These are phyloP conservation scores for Wickerhamiella alocasiicola DNA, from an alignment of 805 yeast species.

Conservation along the genomic window DNA sequence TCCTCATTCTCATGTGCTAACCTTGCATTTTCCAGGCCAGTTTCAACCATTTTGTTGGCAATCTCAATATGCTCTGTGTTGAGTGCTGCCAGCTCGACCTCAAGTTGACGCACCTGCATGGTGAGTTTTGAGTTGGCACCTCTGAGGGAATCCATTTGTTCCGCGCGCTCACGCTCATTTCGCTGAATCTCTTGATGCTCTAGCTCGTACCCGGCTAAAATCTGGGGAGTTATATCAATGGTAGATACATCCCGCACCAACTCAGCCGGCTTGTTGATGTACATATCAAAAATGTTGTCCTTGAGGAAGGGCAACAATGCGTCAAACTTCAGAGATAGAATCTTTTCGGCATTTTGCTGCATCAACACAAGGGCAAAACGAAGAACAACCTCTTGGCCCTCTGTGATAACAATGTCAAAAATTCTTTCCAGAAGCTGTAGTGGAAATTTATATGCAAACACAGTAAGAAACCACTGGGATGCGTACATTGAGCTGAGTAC, in stretches of 20 bases:
- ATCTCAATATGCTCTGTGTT: conserved; percentile 76
- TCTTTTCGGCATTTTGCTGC: conserved; percentile 47
- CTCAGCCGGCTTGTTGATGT: conserved; percentile 49
- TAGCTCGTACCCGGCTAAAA: conserved; percentile 52
- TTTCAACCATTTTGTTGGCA: conserved; percentile 76
- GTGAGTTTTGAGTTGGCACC: conserved; percentile 59
- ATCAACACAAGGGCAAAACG: conserved; percentile 76
- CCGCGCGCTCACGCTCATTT: conserved; percentile 50
- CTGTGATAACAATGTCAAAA: conserved; percentile 77
- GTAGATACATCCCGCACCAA: conserved; percentile 70
- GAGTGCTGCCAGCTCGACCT: conserved; percentile 51
- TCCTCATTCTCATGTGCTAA: conserved; percentile 63
- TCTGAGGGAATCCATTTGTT: conserved; percentile 46
- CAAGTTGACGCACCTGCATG: conserved; percentile 60
- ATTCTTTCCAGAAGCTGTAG: conserved; percentile 75
- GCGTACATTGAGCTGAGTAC: conserved; percentile 92
- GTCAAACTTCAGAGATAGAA: conserved; percentile 61
- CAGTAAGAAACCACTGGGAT: conserved; percentile 91
- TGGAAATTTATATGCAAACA: conserved; percentile 92
- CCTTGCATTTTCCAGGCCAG: conserved; percentile 63
- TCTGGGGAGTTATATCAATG: conserved; percentile 59
- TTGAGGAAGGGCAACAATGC: conserved; percentile 63
- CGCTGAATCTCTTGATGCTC: conserved; percentile 68
- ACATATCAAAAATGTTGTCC: conserved; percentile 62
- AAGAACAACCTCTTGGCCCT: conserved; percentile 78